Evolutionary conservation across 2,329 filamentous ascomycete genomes (phyloP), one percentile per base, ranked within the genome.

Genomic region (Hymenoscyphus fraxineus): DNA sequence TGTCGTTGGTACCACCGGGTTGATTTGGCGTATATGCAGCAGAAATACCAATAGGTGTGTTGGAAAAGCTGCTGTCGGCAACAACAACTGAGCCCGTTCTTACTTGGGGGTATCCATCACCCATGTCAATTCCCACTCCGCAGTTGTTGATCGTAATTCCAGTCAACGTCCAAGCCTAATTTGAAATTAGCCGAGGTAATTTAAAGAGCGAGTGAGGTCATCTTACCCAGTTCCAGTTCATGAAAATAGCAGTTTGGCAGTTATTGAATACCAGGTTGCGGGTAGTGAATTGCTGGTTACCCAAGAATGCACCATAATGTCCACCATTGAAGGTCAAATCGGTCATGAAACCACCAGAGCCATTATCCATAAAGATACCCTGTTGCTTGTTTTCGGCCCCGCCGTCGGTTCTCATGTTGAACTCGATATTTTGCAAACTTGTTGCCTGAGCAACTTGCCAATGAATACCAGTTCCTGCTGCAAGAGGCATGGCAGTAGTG

Each of bases 361-460:
- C 91, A 72, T 93, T 93, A 74, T 94, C 91, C 82, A 93, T 93
- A 78, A 92, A 93, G 74, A 93, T 87, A 67, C 91, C 91, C 75
- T 72, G 58, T 10, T 88, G 90, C 67, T 81, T 81, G 79, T 92
- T 93, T 68, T 79, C 80, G 1, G 81, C 78, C 68, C 84, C 84
- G 13, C 83, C 83, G 68, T 90, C 89, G 68, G 84, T 81, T 71
- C 85, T 80, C 90, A 93, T 93, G 78, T 91, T 86, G 80, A 93
- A 92, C 71, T 87, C 84, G 65, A 93, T 90, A 78, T 93, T 93
- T 78, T 93, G 90, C 68, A 93, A 80, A 70, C 86, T 90, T 1
- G 89, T 92, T 19, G 90, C 90, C 77, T 93, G 91, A n/a, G 89
- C 89, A 22, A 93, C 90, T 77, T 93, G 90, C 90, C 90, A 93